Conservation (phyloP, 129 eudicot genomes). For the Flaveria brownii region DNA sequence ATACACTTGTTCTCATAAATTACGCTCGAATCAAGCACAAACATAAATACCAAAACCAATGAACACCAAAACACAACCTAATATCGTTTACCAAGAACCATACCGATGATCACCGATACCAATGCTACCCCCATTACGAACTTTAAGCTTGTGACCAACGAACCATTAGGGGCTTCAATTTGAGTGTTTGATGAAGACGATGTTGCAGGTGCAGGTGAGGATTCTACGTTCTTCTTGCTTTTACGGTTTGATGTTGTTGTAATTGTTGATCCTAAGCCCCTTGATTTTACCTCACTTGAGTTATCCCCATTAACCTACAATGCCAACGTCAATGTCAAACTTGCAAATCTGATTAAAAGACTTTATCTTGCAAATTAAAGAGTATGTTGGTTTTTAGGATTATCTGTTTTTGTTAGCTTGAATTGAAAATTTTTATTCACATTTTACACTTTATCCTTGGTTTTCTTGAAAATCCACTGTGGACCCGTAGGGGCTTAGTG, state of each 20-base stretch:
- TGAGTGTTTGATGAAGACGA: slow-evolving; percentile 40
- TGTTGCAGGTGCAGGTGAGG: slow-evolving; percentile 32
- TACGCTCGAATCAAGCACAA: slow-evolving; percentile 6
- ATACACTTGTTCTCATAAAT: slow-evolving; percentile 13
- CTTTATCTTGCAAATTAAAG: background rate
- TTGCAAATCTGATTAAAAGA: background rate
- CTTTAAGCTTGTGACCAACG: slow-evolving; percentile 54
- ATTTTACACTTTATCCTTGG: too few relatives aligned
- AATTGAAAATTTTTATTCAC: too few relatives aligned
- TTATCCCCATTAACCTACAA: slow-evolving; percentile 10
- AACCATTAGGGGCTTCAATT: slow-evolving; percentile 34
- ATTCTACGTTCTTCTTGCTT: slow-evolving; percentile 67
- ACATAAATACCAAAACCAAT: slow-evolving; percentile 28
- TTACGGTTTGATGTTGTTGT: slow-evolving; percentile 66
- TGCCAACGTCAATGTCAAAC: background rate
- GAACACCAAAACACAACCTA: slow-evolving; percentile 26
- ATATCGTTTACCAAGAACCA: slow-evolving; percentile 84
- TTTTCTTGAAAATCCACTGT: too few relatives aligned
- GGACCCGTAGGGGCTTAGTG: background rate
- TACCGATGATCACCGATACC: slow-evolving; percentile 66
- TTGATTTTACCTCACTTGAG: slow-evolving; percentile 36
- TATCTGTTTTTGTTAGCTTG: too few relatives aligned
- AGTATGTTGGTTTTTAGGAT: background rate
- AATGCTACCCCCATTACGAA: slow-evolving; percentile 78
- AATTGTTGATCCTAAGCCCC: slow-evolving; percentile 58